Base-by-base conservation (phyloP, 225 moss, liverwort and hornwort genomes). In the Physcomitrium patens region DNA sequence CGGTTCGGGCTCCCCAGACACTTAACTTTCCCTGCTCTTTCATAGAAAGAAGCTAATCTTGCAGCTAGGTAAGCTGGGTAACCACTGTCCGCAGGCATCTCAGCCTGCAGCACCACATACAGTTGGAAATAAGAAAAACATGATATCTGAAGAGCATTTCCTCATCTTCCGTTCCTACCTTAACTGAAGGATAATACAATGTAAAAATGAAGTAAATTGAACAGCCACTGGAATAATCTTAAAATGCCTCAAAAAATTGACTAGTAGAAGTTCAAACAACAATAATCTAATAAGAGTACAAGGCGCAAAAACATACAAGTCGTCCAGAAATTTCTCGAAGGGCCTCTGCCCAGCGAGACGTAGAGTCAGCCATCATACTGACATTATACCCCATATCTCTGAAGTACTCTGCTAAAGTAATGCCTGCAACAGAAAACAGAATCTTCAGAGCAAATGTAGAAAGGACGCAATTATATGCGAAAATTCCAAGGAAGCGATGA, bases 351-450 rank as follows among this genome's bases (percentile, higher is more conserved):
- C 91, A 91, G 57, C 91, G 84, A n/a, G 91, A 91, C 16, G 91
- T 86, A 11, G 91, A 91, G 58, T 91, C 91, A 45, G 91, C 91
- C 91, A 91, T 91, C 91, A 91, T 89, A 70, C 88, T 88, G 14
- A 91, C 91, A 78, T 91, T 86, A 77, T 91, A 91, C 8, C 91
- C 91, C 91, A 91, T 91, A 43, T 91, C 91, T 49, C 91, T 89
- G 80, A 88, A 91, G 72, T 91, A 91, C 75, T 91, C 91, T 8
- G 88, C 91, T 63, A 91, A 74, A 48, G 91, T 91, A 22, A 91
- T 91, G 27, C 91, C 91, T 86, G 82, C 24, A 71, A 27, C 12
- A 16, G 42, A 67, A 47, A 19, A 65, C 44, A 46, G 7, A 60
- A 60, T 15, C 24, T 59, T 60, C 4, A 42, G 15, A 4, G 9